Evolutionary conservation across 2,329 filamentous ascomycete genomes (phyloP), one percentile per base, ranked within the genome.

Genomic region (Fusarium sp.): DNA sequence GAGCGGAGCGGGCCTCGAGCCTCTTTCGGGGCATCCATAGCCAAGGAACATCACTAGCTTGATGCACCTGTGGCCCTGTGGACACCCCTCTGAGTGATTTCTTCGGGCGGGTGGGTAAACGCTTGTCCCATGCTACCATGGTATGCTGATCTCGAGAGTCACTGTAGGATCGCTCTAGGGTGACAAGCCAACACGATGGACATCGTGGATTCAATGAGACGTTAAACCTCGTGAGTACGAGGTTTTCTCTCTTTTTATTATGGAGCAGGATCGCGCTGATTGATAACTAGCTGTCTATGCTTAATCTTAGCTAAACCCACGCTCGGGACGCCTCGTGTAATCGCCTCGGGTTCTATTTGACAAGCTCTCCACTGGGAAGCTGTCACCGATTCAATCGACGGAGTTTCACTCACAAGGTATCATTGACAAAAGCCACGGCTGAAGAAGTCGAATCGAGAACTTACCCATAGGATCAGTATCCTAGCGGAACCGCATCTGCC

Each of bases 1-100:
- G 14, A 13, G 27, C 57, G 61, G 61, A 65, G 61, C 42, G 42
- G 42, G 42, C 42, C 42, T 46, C 42, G 23, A 46, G 42, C 23
- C 38, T 46, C 42, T 46, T 46, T 46, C 23, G 42, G 42, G 42
- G 42, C 42, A 46, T 10, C 23, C 42, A 46, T 25, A 16, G 42
- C 42, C 42, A 46, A 46, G 42, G 20, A 46, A 16, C 42, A 6
- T 11, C 23, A 27, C 42, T 46, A 46, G 42, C 42, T 46, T 5
- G 23, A 46, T 46, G 42, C 42, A n/a, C 16, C 20, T n/a, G 38
- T 42, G 38, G 38, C 25, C 25, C 25, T 27, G 25, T 27, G 6
- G 18, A 42, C 38, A 29, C 27, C 27, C 38, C 11, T 42, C 38
- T 46, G 42, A 46, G 42, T 27, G 13, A 46, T 46, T 46, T 46